Base-by-base conservation (phyloP, 2,329 filamentous ascomycete genomes). In the Aspergillus phoenicis region DNA sequence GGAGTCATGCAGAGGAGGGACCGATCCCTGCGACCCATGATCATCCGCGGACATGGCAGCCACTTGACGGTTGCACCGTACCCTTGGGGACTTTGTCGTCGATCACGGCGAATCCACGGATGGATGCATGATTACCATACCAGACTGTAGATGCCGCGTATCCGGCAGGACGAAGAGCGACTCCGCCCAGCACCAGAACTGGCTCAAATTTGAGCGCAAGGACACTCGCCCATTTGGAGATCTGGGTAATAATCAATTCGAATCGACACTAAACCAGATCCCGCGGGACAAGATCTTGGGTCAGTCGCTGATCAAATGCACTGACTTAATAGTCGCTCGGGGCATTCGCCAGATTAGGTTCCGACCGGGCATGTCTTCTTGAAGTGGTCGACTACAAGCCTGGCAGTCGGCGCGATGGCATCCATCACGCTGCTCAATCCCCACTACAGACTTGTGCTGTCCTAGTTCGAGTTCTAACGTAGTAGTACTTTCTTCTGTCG, bases 41-140 rank as follows among this genome's bases (percentile, higher is more conserved):
- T 51, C 26, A 51, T 51, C 47, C 47, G 33, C 11, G 47, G 47
- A 10, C n/a, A 51, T 51, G 26, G 47, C 47, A 51, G 47, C 47
- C 47, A 51, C 47, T 51, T n/a, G 47, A 51, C 47, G 47, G 47
- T 51, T 51, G 47, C 47, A 51, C 47, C 47, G 20, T 17, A n/a
- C 47, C 47, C 47, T 51, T 28, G 47, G 47, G 26, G 47, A 51
- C 47, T 36, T 36, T 28, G 47, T 28, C n/a, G 47, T 51, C 47
- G 47, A 51, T 51, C 47, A 51, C 47, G 15, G 47, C 8, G 26
- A 51, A 51, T 30, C 28, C 28, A 51, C 26, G 28, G 47, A n/a
- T 28, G 47, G 45, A 30, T 49, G 24, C 47, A 49, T 28, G 47
- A 8, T 49, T 49, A 49, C 47, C 26, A 11, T 28, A 30, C 26